These are phyloP conservation scores for Aureobasidium uvarum DNA, from an alignment of 2,329 filamentous ascomycete genomes.

Conservation along the genomic window DNA sequence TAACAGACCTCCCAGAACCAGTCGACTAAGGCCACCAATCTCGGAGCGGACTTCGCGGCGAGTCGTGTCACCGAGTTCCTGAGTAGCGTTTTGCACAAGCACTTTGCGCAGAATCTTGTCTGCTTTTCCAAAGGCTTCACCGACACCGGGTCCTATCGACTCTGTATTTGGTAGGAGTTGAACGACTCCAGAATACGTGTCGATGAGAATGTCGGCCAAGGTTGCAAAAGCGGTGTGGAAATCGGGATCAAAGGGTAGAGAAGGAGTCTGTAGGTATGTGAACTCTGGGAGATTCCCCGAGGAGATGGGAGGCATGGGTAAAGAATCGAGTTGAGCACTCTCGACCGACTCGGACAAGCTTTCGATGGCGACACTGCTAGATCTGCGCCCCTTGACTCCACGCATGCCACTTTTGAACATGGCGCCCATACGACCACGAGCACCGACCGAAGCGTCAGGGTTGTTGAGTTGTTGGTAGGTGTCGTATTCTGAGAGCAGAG, in stretches of 20 bases:
- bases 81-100: conserved; percentile 78
- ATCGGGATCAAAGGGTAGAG: conserved; percentile 91
- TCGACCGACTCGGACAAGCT: conserved; percentile 50
- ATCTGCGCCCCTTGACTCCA: conserved; percentile 44
- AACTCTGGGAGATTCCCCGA: conserved; percentile 78
- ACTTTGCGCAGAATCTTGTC: conserved; percentile 85
- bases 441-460: conserved; percentile 64
- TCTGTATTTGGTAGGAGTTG: conserved; percentile 71
- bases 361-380: conserved; percentile 61
- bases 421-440: conserved; percentile 66
- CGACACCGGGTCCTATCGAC: conserved; percentile 58
- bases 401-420: conserved; percentile 52
- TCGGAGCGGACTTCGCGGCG: conserved; percentile 74
- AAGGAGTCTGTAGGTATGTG: conserved; percentile 82
- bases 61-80: conserved; percentile 90
- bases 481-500: conserved; percentile 87
- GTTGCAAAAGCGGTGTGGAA: conserved; percentile 97
- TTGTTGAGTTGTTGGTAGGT: conserved; percentile 84
- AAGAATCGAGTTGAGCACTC: conserved; percentile 27
- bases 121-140: conserved; percentile 85
- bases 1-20: conserved; percentile 20
- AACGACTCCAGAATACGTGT: conserved; percentile 80
- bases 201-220: conserved; percentile 90
- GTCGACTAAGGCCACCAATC: conserved; percentile 76
- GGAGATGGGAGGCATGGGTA: conserved; percentile 41